These are phyloP conservation scores for Wickerhamiella cacticola DNA, from an alignment of 805 yeast species.

Conservation along the genomic window DNA sequence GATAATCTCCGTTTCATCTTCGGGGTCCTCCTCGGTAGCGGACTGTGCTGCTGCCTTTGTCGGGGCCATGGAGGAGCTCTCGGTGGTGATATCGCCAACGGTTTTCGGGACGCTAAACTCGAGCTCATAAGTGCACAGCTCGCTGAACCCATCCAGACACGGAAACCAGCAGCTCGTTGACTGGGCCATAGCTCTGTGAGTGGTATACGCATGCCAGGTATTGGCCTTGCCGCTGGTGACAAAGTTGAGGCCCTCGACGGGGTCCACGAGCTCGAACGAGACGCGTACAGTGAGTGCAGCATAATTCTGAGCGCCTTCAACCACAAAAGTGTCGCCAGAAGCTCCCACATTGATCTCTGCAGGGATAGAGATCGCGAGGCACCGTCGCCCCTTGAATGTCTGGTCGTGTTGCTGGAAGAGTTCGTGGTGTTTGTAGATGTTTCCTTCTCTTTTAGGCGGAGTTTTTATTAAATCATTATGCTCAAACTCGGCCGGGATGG, in stretches of 20 bases:
- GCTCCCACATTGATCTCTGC: constrained; percentile 45
- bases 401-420: constrained; percentile 19
- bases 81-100: constrained; percentile 56
- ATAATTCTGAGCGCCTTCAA: constrained; percentile 31
- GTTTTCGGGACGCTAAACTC: constrained; percentile 78
- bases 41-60: constrained; percentile 24
- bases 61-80: no score
- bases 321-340: constrained; percentile 26
- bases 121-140: constrained; percentile 82
- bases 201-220: constrained; percentile 77
- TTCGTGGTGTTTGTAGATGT: constrained; percentile 23
- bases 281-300: constrained; percentile 65
- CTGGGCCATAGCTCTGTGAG: constrained; percentile 61
- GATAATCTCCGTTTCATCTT: constrained; percentile 28
- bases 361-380: constrained; percentile 51
- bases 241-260: constrained; percentile 65
- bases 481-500: constrained; percentile 41
- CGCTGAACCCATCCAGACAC: constrained; percentile 80
- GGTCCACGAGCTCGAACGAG: constrained; percentile 51
- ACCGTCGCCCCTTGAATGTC: constrained; percentile 45
- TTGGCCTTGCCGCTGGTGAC: constrained; percentile 35
- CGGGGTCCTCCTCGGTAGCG: constrained; percentile 17
- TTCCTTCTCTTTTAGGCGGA: constrained; percentile 24
- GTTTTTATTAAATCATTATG: constrained; percentile 43
- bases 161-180: constrained; percentile 98